Evolutionary conservation across 2,329 filamentous ascomycete genomes (phyloP), one percentile per base, ranked within the genome.

Genomic region (Escovopsis sp.): DNA sequence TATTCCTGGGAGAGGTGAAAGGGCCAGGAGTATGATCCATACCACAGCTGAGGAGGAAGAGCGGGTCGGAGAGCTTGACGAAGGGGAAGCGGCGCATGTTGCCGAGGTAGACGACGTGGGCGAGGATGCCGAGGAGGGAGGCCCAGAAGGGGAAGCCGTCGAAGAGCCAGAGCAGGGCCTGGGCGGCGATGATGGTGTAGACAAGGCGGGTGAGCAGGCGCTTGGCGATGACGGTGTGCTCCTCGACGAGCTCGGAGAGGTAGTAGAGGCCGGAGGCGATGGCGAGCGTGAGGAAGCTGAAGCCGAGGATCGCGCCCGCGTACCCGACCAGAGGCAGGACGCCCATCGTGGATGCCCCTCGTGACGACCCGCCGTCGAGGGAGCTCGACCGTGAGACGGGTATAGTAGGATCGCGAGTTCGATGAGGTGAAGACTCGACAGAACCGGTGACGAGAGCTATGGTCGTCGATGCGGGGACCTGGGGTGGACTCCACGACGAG

Each of bases 221-320:
- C 55, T 93, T 93, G 11, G 87, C 82, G 42, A 93, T 61, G 10
- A 96, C 88, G 4, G 88, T 94, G 54, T 98, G 88, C 58, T 98
- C 90, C 61, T 98, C 90, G 41, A 98, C 90, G 12, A 96, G 76
- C 58, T 98, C 90, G 17, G 88, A 94, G 36, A 98, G 79, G 57
- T 98, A 98, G 64, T 98, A 98, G 18, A 98, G 76, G 27, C 90
- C 90, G n/a, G 86, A 94, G 27, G 90, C 90, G 53, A 98, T 96
- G 38, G 88, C 86, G 41, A 98, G 69, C 15, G 90, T 96, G 46
- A 98, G 66, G 61, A 98, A 96, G 51, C 74, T 76, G 64, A 98
- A 98, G 55, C 88, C 88, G 41, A 94, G 64, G 43, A 86, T 62
- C 46, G 92, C 76, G 51, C 90, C 90, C 25, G 86, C 58, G 53